Percentiles rank a stretch among this genome's conserved stretches.
Evolutionary conservation across 805 yeast genomes (phyloP).

Genomic region (Hanseniaspora vineae): DNA sequence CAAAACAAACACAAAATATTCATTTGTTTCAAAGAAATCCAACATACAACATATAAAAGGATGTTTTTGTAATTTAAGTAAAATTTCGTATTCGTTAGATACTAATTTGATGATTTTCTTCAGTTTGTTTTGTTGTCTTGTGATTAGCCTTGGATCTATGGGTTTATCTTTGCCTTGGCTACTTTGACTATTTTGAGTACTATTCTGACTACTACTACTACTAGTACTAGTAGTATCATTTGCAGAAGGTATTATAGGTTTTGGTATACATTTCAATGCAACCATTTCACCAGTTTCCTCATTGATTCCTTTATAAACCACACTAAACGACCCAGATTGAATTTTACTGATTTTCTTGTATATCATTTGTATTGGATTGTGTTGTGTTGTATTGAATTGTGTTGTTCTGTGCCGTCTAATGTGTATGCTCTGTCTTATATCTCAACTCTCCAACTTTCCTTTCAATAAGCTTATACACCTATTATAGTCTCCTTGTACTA

Average conservation of each 20-base stretch:
- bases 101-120: slow-evolving; percentile 8
- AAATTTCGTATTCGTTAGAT: slow-evolving; percentile 20
- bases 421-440: too few relatives aligned
- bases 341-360: slow-evolving; percentile 12
- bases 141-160: slow-evolving; percentile 6
- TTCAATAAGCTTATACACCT: too few relatives aligned
- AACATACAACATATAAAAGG: slow-evolving; percentile 45
- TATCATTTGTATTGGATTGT: too few relatives aligned
- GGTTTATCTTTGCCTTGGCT: too few relatives aligned
- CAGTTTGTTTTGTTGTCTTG: slow-evolving; percentile 3
- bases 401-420: too few relatives aligned
- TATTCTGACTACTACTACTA: too few relatives aligned
- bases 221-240: too few relatives aligned
- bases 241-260: slow-evolving; percentile 4
- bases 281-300: slow-evolving; percentile 11
- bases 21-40: slow-evolving; percentile 42
- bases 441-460: too few relatives aligned
- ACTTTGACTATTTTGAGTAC: too few relatives aligned
- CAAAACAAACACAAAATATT: slow-evolving; percentile 42
- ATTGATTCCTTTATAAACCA: slow-evolving; percentile 20
- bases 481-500: too few relatives aligned
- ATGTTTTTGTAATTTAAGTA: slow-evolving; percentile 29
- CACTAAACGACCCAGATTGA: slow-evolving; percentile 23
- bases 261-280: slow-evolving; percentile 19
- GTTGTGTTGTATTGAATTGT: too few relatives aligned